phyloP scores from a whole-genome alignment of 345 rosid genomes.

The Eucalyptus leucophloia region DNA sequence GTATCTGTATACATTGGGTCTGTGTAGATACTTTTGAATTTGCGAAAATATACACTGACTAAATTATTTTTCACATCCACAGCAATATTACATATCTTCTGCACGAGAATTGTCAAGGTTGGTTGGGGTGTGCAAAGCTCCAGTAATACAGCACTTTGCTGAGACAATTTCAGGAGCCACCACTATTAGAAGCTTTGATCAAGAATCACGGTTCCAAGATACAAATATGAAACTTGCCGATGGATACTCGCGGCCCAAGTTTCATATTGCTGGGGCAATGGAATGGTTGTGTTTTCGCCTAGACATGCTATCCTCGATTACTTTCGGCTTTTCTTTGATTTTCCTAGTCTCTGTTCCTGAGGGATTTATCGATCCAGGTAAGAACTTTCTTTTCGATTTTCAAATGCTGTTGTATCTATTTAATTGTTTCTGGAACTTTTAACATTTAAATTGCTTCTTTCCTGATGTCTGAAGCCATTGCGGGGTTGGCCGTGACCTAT shows the following conservation, averaged over 20 bases:
- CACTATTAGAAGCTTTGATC: conserved; percentile 78
- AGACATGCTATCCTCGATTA: conserved; percentile 49
- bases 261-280: conserved; percentile 54
- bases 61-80: neutral
- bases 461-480: conserved; percentile 33
- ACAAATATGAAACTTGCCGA: conserved; percentile 52
- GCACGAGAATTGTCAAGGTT: conserved; percentile 70
- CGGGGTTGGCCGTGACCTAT: conserved; percentile 80
- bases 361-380: conserved; percentile 62
- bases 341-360: conserved; percentile 53
- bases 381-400: neutral
- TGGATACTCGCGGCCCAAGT: conserved; percentile 54
- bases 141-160: conserved; percentile 73
- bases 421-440: neutral
- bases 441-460: neutral
- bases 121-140: conserved; percentile 75
- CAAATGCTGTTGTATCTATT: neutral
- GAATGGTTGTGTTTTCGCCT: conserved; percentile 86
- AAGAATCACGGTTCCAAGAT: conserved; percentile 52
- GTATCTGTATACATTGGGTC: neutral
- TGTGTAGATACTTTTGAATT: neutral
- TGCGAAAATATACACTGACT: neutral
- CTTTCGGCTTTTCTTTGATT: conserved; percentile 59
- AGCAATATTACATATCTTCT: conserved; percentile 61
- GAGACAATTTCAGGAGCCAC: conserved; percentile 74